Evolutionary conservation across 2,329 filamentous ascomycete genomes (phyloP).

Genomic region (Fonsecaea erecta): DNA sequence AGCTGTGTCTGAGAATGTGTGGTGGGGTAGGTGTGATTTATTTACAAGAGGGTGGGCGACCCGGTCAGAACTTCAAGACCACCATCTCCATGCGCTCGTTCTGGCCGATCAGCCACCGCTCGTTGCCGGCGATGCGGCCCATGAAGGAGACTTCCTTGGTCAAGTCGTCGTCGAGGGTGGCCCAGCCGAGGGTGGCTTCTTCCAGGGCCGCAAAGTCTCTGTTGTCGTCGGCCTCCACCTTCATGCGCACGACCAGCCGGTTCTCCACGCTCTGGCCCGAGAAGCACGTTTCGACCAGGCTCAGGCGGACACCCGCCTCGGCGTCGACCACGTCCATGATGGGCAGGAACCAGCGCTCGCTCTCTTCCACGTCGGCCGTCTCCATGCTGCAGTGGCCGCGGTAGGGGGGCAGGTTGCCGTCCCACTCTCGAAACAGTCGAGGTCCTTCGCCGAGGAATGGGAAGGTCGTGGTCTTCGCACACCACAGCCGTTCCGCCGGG

Average conservation of each 20-base stretch:
- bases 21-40: no score
- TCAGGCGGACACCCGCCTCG: slow-evolving; percentile 43
- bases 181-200: slow-evolving; percentile 16
- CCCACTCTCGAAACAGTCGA: slow-evolving; percentile 53
- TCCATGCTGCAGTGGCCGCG: slow-evolving; percentile 48
- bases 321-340: slow-evolving; percentile 45
- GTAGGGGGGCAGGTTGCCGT: slow-evolving; percentile 53
- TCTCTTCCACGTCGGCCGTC: slow-evolving; percentile 40
- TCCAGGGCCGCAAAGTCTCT: background rate
- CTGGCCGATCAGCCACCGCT: slow-evolving; percentile 66
- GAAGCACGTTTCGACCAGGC: slow-evolving; percentile 43
- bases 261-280: slow-evolving; percentile 40
- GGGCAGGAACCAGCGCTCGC: slow-evolving; percentile 45
- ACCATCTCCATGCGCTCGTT: slow-evolving; percentile 58
- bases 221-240: slow-evolving; percentile 35
- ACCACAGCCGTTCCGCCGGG: slow-evolving; percentile 47
- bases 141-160: slow-evolving; percentile 57
- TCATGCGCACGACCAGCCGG: slow-evolving; percentile 41
- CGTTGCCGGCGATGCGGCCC: slow-evolving; percentile 63
- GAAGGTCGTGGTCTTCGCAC: slow-evolving; percentile 58
- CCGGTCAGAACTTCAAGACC: slow-evolving; percentile 54
- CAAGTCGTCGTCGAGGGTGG: slow-evolving; percentile 42
- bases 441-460: slow-evolving; percentile 59
- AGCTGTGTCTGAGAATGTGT: no score
- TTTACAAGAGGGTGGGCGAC: background rate